These are phyloP conservation scores for Apiospora rasikravindrae DNA, from an alignment of 2,329 filamentous ascomycete species.

Conservation along the genomic window DNA sequence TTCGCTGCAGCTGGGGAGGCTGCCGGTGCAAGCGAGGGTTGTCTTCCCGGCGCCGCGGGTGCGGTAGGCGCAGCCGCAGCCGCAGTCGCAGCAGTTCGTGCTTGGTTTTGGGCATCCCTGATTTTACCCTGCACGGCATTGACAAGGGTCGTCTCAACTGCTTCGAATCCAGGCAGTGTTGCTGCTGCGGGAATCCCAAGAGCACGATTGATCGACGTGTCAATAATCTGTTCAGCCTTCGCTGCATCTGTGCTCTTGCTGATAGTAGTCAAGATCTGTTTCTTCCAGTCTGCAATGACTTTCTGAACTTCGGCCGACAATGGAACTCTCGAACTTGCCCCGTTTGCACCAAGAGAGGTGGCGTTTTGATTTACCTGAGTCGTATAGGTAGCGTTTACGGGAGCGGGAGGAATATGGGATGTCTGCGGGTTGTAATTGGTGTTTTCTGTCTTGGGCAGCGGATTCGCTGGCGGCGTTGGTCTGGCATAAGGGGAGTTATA, in stretches of 20 bases:
- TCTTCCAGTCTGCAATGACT: conserved; percentile 37
- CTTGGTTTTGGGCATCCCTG: conserved; percentile 34
- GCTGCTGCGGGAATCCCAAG: conserved; percentile 35
- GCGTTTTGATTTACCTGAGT: conserved; percentile 18
- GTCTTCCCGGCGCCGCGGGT: conserved; percentile 26
- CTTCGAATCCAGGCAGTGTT: conserved; percentile 35
- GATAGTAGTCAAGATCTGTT: conserved; percentile 36
- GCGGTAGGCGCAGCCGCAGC: conserved; percentile 10
- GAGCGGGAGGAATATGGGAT: conserved; percentile 27
- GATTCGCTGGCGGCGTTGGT: conserved; percentile 33
- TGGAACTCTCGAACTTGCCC: conserved; percentile 23
- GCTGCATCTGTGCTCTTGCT: conserved; percentile 35
- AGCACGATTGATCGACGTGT: conserved; percentile 36
- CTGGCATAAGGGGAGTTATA: conserved; percentile 41
- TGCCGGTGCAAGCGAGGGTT: conserved; percentile 30
- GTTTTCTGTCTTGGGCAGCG: conserved; percentile 32
- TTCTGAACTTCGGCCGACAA: conserved; percentile 37
- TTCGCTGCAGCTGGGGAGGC: conserved; percentile 25
- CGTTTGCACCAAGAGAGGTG: conserved; percentile 23
- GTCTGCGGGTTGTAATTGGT: conserved; percentile 28
- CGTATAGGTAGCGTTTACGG: conserved; percentile 25
- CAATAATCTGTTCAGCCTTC: conserved; percentile 38
- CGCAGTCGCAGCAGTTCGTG: conserved; percentile 14
- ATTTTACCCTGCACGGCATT: conserved; percentile 38
- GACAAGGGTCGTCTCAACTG: conserved; percentile 35